Evolutionary conservation across 345 rosid genomes (phyloP), one percentile per base, ranked within the genome.

Genomic region (Sonneratia alba): DNA sequence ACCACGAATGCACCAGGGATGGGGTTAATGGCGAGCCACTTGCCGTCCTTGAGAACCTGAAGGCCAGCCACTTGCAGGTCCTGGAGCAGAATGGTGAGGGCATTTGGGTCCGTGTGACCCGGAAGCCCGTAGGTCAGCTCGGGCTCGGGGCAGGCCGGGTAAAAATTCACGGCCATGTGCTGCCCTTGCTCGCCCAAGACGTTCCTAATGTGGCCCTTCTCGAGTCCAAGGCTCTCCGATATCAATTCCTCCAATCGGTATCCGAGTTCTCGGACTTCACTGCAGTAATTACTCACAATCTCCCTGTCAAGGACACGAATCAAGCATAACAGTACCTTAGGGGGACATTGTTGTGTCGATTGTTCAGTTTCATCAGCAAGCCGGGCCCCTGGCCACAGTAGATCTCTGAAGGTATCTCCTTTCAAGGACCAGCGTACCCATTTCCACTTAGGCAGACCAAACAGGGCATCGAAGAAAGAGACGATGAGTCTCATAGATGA

Each of bases 121-220:
- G 97, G 98, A 70, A 93, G 81, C 15, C 98, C 98, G 67, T 86
- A 91, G 43, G 98, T 93, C 12, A 93, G 85, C 40, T 93, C 98
- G 21, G 98, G 98, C 73, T 89, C 73, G 4, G 98, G 98, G 75
- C 98, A 93, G 7, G 91, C 92, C 6, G 98, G 98, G 75, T 93
- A 93, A 66, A 77, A 93, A 80, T 93, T 93, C 5, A 93, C 81
- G 18, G 98, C 96, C 98, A 93, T 93, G 77, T 91, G 97, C 76
- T 93, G 98, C 7, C 94, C 98, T 75, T 93, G 97, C n/a, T 87
- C 94, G 4, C 97, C 96, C 36, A 89, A 59, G 3, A 82, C 85
- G 0, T 82, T 64, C 66, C 78, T 80, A 61, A 91, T 72, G 73
- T 79, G 51, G 55, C 77, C 83, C 67, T 88, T 93, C 42, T 86